These are phyloP conservation scores for Quercus engelmannii DNA, from an alignment of 306 rosid species.

Conservation along the genomic window DNA sequence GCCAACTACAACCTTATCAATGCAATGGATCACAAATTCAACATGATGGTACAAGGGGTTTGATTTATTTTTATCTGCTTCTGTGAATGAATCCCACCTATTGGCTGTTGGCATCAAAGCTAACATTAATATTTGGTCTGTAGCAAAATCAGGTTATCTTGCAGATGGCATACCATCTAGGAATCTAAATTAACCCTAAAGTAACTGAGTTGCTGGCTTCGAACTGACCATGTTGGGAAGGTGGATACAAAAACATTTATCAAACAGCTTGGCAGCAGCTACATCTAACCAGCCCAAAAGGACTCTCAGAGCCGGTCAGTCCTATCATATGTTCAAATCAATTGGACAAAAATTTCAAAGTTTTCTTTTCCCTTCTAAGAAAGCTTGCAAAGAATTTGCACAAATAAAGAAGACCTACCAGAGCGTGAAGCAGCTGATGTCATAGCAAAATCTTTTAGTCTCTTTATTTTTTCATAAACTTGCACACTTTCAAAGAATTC, in stretches of 20 bases:
- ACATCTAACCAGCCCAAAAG: not conserved
- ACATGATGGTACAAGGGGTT: not conserved
- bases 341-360: not conserved
- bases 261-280: not conserved
- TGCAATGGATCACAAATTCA: not conserved
- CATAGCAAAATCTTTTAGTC: constrained; percentile 53
- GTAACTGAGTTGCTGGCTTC: not conserved
- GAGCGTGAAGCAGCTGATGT: constrained; percentile 54
- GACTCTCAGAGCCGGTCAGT: not conserved
- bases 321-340: not conserved
- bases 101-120: not conserved
- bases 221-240: not conserved
- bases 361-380: not conserved
- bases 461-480: constrained; percentile 37
- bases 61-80: not conserved
- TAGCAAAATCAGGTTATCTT: not conserved
- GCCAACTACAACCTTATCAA: not conserved
- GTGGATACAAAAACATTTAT: not conserved
- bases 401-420: constrained; percentile 37
- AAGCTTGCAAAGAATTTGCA: constrained; percentile 1
- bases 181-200: not conserved
- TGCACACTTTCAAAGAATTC: constrained; percentile 23
- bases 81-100: not conserved
- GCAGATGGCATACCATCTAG: not conserved
- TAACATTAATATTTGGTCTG: not conserved